Evolutionary conservation across 176 grass and related monocot species (phyloP).

Genomic region (Bolboschoenus planiculmis): DNA sequence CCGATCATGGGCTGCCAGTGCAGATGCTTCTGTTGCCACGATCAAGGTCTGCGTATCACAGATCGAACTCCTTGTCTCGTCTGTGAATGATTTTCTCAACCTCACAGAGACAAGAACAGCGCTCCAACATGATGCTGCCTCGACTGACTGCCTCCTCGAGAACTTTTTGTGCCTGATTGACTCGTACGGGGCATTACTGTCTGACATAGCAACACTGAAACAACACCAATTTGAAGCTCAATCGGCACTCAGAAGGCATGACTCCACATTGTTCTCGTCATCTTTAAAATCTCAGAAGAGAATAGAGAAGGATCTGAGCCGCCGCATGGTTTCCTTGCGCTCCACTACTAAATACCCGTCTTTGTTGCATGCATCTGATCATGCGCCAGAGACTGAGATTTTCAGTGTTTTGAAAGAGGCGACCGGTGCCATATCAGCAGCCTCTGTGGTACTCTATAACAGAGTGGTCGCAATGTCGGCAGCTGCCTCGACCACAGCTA

Average conservation of each 20-base stretch:
- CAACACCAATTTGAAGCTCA: conserved; percentile 40
- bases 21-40: neutral
- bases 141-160: conserved; percentile 46
- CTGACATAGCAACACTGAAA: conserved; percentile 31
- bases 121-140: conserved; percentile 7
- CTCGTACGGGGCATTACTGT: conserved; percentile 46
- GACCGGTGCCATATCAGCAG: conserved; percentile 8
- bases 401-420: conserved; percentile 35
- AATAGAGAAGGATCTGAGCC: conserved; percentile 38
- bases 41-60: conserved; percentile 24
- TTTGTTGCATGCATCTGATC: neutral
- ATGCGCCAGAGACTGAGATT: conserved; percentile 38
- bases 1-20: conserved; percentile 6
- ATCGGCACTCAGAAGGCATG: conserved; percentile 37
- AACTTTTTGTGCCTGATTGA: conserved; percentile 60
- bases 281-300: conserved; percentile 36
- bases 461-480: conserved; percentile 28
- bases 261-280: conserved; percentile 26
- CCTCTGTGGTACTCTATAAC: conserved; percentile 34
- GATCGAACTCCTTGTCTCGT: conserved; percentile 42
- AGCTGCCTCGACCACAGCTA: conserved; percentile 10
- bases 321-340: neutral
- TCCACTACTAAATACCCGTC: neutral
- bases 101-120: conserved; percentile 38
- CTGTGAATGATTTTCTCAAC: conserved; percentile 44